Percentiles rank a stretch among this genome's conserved stretches.
phyloP scores from a whole-genome alignment of 2,329 filamentous ascomycete genomes.

The Ascochyta lentis region DNA sequence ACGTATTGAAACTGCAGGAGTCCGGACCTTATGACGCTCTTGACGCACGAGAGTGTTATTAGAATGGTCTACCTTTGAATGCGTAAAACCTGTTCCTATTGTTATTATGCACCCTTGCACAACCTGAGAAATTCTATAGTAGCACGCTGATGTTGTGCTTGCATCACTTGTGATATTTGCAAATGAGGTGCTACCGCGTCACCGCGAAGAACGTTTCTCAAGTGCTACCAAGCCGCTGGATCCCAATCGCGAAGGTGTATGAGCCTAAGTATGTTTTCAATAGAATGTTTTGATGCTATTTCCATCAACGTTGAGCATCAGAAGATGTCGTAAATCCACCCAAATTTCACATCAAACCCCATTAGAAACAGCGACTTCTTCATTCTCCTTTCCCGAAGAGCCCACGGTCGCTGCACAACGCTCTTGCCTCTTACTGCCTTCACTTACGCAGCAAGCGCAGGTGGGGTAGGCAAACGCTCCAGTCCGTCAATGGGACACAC shows the following conservation, averaged over 20 bases:
- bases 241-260: background rate
- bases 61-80: no score
- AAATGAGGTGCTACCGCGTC: background rate
- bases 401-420: background rate
- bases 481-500: background rate
- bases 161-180: background rate
- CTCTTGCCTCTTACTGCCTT: background rate
- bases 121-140: background rate
- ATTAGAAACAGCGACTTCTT: background rate
- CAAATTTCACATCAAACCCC: background rate
- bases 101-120: background rate
- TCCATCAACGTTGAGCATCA: background rate
- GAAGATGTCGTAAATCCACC: no score
- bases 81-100: no score
- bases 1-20: background rate
- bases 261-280: background rate
- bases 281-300: background rate
- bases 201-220: background rate
- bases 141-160: background rate
- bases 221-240: background rate
- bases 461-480: constrained; percentile 5
- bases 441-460: background rate
- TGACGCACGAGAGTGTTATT: background rate
- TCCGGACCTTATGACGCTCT: background rate
- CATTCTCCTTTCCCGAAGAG: background rate